These are phyloP conservation scores for Pleurotus tuber-regium DNA, from an alignment of 768 basidiomycete species.

Conservation along the genomic window DNA sequence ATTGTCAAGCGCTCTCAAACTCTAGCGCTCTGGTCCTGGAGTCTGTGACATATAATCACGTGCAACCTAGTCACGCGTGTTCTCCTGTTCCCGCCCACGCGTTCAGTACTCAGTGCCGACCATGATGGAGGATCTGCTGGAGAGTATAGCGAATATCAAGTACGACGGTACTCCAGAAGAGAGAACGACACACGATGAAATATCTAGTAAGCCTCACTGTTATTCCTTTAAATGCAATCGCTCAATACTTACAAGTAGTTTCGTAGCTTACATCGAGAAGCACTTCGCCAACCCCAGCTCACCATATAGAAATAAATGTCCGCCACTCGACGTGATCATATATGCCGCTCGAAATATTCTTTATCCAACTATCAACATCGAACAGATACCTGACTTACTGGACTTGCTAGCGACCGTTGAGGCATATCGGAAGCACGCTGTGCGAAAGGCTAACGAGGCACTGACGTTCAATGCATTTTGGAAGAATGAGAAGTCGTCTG, in stretches of 20 bases:
- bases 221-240: neutral
- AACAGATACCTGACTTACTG: conserved; percentile 31
- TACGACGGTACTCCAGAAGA: conserved; percentile 3
- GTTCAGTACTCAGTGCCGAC: no score
- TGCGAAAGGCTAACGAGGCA: conserved; percentile 23
- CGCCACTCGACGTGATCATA: conserved; percentile 27
- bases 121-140: conserved; percentile 3
- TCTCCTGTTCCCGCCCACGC: no score
- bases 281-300: neutral
- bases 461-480: conserved; percentile 27
- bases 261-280: neutral
- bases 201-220: neutral
- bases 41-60: no score
- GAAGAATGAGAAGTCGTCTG: conserved; percentile 12
- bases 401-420: conserved; percentile 35
- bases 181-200: neutral
- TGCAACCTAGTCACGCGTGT: no score
- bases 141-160: neutral
- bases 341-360: conserved; percentile 32
- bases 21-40: no score
- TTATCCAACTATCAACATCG: conserved; percentile 19
- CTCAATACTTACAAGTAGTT: neutral
- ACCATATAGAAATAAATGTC: conserved; percentile 11
- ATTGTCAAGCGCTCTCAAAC: no score
- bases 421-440: conserved; percentile 28